phyloP scores from a whole-genome alignment of 179 eudicot genomes.

The Sideroxylon spinosum region DNA sequence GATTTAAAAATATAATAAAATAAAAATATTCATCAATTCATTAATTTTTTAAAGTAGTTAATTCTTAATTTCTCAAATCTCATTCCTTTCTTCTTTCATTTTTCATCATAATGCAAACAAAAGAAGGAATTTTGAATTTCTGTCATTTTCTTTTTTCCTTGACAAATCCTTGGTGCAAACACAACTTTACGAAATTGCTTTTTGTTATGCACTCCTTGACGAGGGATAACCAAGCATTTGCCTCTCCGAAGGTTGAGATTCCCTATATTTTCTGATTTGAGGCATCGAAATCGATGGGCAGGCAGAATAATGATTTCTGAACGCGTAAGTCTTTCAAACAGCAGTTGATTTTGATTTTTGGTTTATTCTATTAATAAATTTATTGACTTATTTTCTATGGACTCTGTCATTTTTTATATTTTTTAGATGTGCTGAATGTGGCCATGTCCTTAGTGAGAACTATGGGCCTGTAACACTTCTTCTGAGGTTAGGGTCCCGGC shows the following conservation, averaged over 20 bases:
- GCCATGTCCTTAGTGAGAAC: not conserved
- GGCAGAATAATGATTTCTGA: not conserved
- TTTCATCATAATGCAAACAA: no score
- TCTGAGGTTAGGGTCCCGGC: not conserved
- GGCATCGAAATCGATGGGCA: not conserved
- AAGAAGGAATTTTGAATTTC: no score
- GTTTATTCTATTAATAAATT: not conserved
- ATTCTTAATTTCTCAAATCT: not conserved
- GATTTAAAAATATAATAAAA: no score
- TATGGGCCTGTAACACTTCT: slow-evolving; percentile 1
- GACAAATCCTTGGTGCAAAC: no score
- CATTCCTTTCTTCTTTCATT: no score
- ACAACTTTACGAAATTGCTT: no score
- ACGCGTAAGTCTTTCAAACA: not conserved
- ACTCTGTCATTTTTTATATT: not conserved
- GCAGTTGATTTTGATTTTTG: slow-evolving; percentile 8
- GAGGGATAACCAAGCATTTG: not conserved
- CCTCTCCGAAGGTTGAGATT: not conserved
- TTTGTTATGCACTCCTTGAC: not conserved
- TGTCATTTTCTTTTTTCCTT: no score
- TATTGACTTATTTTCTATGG: not conserved
- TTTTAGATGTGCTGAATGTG: not conserved
- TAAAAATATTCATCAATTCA: no score
- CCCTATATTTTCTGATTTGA: not conserved
- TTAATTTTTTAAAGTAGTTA: no score